These are phyloP conservation scores for Spathaspora sp. DNA, from an alignment of 1,139 yeast genomes.

Conservation along the genomic window DNA sequence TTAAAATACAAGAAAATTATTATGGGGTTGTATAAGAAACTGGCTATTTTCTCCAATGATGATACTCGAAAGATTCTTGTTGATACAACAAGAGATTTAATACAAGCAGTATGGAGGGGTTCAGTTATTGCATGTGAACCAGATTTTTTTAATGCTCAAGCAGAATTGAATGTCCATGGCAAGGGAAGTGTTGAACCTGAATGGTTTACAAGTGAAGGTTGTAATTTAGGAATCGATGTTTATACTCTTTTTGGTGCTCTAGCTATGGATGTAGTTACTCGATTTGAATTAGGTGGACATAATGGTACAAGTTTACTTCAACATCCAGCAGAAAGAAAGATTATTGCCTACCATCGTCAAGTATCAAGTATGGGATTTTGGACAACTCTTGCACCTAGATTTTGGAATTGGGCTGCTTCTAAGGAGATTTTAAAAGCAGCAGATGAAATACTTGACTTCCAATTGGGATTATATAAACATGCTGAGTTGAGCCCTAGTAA, in stretches of 20 bases:
- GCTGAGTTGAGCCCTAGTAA: constrained; percentile 38
- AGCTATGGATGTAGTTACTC: constrained; percentile 70
- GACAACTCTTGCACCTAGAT: constrained; percentile 61
- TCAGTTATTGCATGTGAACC: constrained; percentile 37
- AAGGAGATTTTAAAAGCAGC: constrained; percentile 38
- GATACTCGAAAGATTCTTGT: constrained; percentile 25
- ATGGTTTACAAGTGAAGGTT: constrained; percentile 30
- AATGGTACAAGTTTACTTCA: constrained; percentile 44
- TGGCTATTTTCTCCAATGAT: constrained; percentile 36
- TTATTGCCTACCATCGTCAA: constrained; percentile 50
- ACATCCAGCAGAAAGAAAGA: constrained; percentile 36
- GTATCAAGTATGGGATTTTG: constrained; percentile 70
- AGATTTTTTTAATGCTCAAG: constrained; percentile 33
- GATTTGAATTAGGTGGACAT: constrained; percentile 56
- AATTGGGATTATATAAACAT: constrained; percentile 37
- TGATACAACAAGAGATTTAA: constrained; percentile 26
- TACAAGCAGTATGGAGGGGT: constrained; percentile 25
- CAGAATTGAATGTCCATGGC: constrained; percentile 34
- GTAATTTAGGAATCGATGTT: constrained; percentile 50
- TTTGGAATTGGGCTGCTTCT: constrained; percentile 52
- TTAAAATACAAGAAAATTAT: constrained; percentile 48
- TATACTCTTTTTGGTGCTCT: constrained; percentile 64
- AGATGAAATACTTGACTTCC: constrained; percentile 50
- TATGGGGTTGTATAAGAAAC: constrained; percentile 50
- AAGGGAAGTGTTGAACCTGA: constrained; percentile 26